These are phyloP conservation scores for Globisporangium emineosum DNA, from an alignment of 352 stramenopile species.

Conservation along the genomic window DNA sequence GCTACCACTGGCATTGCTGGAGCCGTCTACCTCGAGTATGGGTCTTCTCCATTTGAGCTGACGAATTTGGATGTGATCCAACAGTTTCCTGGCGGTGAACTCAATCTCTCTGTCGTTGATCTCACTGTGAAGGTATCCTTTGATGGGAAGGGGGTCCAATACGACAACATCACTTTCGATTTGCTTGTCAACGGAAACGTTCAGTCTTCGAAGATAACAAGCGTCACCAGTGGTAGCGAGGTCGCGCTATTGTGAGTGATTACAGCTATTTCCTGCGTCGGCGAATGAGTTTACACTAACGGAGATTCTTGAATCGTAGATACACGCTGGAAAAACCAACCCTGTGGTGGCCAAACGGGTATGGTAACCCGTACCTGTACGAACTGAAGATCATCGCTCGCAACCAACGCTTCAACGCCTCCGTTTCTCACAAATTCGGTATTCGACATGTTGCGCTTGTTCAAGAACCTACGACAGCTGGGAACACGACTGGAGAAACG, in stretches of 20 bases:
- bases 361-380: constrained; percentile 66
- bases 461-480: constrained; percentile 46
- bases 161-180: constrained; percentile 42
- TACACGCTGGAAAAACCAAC: constrained; percentile 41
- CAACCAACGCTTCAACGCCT: constrained; percentile 23
- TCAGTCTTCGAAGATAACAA: constrained; percentile 17
- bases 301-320: constrained; percentile 18
- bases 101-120: constrained; percentile 36
- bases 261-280: not conserved
- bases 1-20: constrained; percentile 62
- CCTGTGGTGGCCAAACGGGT: constrained; percentile 73
- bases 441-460: constrained; percentile 63
- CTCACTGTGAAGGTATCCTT: constrained; percentile 42
- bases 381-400: constrained; percentile 39
- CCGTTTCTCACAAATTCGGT: constrained; percentile 46
- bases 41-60: constrained; percentile 19
- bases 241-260: constrained; percentile 37
- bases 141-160: constrained; percentile 19
- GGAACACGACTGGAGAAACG: constrained; percentile 41
- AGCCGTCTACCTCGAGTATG: constrained; percentile 41
- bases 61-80: constrained; percentile 46
- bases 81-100: constrained; percentile 24
- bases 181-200: constrained; percentile 43
- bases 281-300: not conserved
- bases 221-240: constrained; percentile 20